A percentile compares a stretch with the other conserved stretches of the same genome.
Conservation (phyloP, 176 grass and related monocot species). For the Saccharum spontaneum region DNA sequence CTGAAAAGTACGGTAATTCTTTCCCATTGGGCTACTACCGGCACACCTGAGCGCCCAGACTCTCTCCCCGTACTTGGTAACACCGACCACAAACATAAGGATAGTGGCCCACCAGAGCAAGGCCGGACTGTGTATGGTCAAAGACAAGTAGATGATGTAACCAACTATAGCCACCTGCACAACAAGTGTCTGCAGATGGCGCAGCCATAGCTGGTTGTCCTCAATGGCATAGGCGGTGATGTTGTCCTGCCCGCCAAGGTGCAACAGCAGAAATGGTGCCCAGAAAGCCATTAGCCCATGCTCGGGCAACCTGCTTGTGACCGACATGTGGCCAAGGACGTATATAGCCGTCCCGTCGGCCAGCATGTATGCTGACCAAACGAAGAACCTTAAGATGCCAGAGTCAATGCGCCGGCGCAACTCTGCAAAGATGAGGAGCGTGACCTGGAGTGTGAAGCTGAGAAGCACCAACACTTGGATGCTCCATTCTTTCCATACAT, state of each 20-base stretch:
- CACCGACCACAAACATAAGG: neutral
- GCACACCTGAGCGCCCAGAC: neutral
- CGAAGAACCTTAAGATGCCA: neutral
- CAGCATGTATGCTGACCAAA: constrained; percentile 35
- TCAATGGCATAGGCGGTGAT: neutral
- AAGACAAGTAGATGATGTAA: neutral
- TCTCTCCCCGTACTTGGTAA: neutral
- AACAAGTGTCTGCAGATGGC: neutral
- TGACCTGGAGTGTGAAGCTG: neutral
- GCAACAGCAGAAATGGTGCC: neutral
- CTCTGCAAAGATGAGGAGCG: neutral
- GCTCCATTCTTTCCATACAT: neutral
- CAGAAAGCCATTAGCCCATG: neutral
- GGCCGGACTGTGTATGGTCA: neutral
- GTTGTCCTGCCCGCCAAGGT: constrained; percentile 5
- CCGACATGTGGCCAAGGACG: constrained; percentile 1
- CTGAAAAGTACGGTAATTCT: too few relatives aligned
- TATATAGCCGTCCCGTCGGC: constrained; percentile 37
- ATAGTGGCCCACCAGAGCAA: neutral
- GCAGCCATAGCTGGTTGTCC: too few relatives aligned
- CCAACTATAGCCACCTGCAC: neutral
- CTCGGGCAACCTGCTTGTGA: neutral
- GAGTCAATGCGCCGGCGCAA: neutral
- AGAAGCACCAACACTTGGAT: neutral
- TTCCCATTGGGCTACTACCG: neutral